Conservation (phyloP, 768 basidiomycete genomes). For the Leccinum boreale region DNA sequence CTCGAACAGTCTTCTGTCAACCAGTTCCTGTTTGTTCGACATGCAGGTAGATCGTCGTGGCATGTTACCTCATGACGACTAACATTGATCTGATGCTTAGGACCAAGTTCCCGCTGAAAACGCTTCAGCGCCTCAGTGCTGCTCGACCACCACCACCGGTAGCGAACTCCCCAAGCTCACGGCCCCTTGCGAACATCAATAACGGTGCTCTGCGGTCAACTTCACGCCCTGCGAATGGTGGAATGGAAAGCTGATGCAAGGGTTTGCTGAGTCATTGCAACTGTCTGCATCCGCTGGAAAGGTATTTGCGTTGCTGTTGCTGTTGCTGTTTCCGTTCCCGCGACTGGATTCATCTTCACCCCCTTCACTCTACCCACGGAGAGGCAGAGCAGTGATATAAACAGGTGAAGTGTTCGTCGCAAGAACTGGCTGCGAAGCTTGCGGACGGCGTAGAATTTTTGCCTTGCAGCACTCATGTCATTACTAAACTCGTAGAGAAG, state of each 20-base stretch:
- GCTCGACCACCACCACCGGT: constrained; percentile 42
- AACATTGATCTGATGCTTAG: constrained; percentile 36
- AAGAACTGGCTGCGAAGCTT: constrained; percentile 1
- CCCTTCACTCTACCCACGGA: constrained; percentile 17
- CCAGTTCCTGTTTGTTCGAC: constrained; percentile 93
- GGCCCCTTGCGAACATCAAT: constrained; percentile 33
- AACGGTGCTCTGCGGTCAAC: constrained; percentile 26
- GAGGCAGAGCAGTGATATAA: constrained; percentile 55
- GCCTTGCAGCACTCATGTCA: constrained; percentile 26
- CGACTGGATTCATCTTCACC: neutral
- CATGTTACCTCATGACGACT: neutral
- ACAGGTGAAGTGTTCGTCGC: constrained; percentile 37
- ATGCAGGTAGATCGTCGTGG: constrained; percentile 64
- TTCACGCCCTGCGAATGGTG: constrained; percentile 17
- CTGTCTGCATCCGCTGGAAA: neutral
- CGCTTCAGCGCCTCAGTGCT: constrained; percentile 76
- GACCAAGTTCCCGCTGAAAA: constrained; percentile 94
- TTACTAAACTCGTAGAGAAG: neutral
- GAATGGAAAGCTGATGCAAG: constrained; percentile 12
- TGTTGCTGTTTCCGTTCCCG: neutral
- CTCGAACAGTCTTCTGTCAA: constrained; percentile 78
- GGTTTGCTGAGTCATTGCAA: neutral
- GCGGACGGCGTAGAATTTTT: constrained; percentile 31
- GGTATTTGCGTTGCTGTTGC: neutral
- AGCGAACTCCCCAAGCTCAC: constrained; percentile 27